Conservation (phyloP, 768 basidiomycete genomes). For the Leccinellum luteum region DNA sequence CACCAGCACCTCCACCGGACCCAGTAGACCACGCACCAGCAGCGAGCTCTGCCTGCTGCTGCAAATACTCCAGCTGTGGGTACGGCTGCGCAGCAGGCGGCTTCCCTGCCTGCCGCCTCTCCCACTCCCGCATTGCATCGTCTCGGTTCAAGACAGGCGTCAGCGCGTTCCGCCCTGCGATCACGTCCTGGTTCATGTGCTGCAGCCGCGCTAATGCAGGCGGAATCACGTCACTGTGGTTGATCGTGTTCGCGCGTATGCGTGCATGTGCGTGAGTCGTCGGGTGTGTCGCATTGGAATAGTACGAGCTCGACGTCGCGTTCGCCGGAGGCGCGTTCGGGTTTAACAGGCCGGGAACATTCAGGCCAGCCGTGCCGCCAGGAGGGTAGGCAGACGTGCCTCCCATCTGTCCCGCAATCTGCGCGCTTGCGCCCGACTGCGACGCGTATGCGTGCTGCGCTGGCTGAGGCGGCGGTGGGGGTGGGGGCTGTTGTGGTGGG, state of each 20-base stretch:
- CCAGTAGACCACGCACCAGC: constrained; percentile 53
- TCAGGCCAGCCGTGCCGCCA: constrained; percentile 12
- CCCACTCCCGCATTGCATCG: constrained; percentile 96
- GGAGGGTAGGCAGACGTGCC: constrained; percentile 18
- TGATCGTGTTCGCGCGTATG: constrained; percentile 88
- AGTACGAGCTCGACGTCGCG: constrained; percentile 59
- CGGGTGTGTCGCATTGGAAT: constrained; percentile 38
- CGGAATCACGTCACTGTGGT: constrained; percentile 83
- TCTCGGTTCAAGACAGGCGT: constrained; percentile 95
- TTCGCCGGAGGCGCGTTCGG: constrained; percentile 41
- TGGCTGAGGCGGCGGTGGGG: constrained; percentile 21
- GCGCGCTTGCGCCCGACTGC: constrained; percentile 22
- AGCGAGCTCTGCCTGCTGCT: constrained; percentile 89
- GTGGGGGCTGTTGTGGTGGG: constrained; percentile 27
- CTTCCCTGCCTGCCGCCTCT: constrained; percentile 78
- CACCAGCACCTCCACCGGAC: constrained; percentile 29
- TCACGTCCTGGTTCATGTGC: constrained; percentile 85
- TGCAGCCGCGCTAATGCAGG: constrained; percentile 88
- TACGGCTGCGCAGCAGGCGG: constrained; percentile 72
- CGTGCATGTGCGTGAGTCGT: constrained; percentile 43
- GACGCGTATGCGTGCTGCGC: constrained; percentile 26
- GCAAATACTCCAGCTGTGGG: constrained; percentile 86
- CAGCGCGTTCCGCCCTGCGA: constrained; percentile 69
- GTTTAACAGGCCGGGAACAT: constrained; percentile 32
- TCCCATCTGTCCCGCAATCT: constrained; percentile 19